Percentiles rank a stretch among this genome's conserved stretches.
phyloP scores from a whole-genome alignment of 371 early-diverging fungal genomes.

The Mucor mucedo region DNA sequence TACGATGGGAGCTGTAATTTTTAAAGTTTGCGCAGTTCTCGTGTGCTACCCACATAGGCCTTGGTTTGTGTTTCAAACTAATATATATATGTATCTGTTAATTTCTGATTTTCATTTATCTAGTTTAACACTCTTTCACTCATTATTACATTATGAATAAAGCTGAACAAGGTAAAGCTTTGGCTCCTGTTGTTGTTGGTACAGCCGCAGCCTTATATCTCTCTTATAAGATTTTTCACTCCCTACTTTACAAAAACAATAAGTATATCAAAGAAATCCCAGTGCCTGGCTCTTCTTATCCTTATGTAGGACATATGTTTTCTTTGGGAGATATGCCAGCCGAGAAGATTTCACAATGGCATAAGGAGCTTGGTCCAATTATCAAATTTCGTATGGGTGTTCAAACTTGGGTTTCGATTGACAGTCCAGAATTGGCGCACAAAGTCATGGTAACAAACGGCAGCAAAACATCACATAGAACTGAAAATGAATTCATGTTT shows the following conservation, averaged over 20 bases:
- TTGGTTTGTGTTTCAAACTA: too few relatives aligned
- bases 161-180: too few relatives aligned
- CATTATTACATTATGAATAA: too few relatives aligned
- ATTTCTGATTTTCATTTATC: too few relatives aligned
- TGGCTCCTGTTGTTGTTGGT: too few relatives aligned
- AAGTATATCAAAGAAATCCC: slow-evolving; percentile 8
- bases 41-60: too few relatives aligned
- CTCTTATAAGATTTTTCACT: too few relatives aligned
- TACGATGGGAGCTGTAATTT: too few relatives aligned
- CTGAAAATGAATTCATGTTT: not conserved
- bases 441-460: slow-evolving; percentile 21
- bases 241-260: not conserved
- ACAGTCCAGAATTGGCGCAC: slow-evolving; percentile 19
- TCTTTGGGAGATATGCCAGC: slow-evolving; percentile 9
- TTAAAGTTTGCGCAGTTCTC: too few relatives aligned
- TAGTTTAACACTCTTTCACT: too few relatives aligned
- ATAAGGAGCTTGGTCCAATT: slow-evolving; percentile 24
- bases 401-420: slow-evolving; percentile 15
- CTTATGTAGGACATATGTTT: slow-evolving; percentile 21
- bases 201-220: too few relatives aligned
- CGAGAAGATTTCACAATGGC: slow-evolving; percentile 18
- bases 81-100: too few relatives aligned
- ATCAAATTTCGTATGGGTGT: slow-evolving; percentile 20
- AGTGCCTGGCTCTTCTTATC: slow-evolving; percentile 5
- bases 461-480: slow-evolving; percentile 9